A percentile compares a stretch with the other conserved stretches of the same genome.
These are phyloP conservation scores for Triticum urartu DNA, from an alignment of 176 grass and related monocot species.

Conservation along the genomic window DNA sequence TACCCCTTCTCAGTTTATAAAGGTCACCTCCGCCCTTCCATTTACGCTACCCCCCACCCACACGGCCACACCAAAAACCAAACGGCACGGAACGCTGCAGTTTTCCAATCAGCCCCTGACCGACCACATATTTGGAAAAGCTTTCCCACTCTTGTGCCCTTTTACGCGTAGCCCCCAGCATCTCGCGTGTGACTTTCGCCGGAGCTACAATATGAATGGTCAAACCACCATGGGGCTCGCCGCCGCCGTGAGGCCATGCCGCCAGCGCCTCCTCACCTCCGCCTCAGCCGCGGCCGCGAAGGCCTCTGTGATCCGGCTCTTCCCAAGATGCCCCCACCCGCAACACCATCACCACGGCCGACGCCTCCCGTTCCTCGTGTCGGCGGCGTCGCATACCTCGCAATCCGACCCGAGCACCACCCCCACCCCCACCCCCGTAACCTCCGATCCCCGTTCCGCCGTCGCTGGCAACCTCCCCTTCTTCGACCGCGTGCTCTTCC, in stretches of 20 bases:
- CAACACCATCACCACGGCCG: constrained; percentile 27
- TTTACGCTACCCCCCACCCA: not conserved
- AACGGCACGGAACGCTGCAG: not conserved
- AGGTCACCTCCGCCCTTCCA: not conserved
- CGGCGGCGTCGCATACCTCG: constrained; percentile 32
- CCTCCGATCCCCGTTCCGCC: constrained; percentile 31
- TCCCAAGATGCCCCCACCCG: constrained; percentile 41
- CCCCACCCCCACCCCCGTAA: constrained; percentile 9
- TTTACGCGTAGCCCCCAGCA: not conserved
- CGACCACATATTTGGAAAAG: not conserved
- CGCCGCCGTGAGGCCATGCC: constrained; percentile 60
- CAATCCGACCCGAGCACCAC: constrained; percentile 16
- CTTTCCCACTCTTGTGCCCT: not conserved
- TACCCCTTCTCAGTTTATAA: constrained; percentile 29
- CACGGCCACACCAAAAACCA: not conserved
- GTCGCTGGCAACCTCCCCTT: constrained; percentile 44
- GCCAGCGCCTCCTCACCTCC: constrained; percentile 48
- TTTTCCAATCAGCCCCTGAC: constrained; percentile 11
- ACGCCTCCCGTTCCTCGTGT: constrained; percentile 22
- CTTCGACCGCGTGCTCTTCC: constrained; percentile 51
- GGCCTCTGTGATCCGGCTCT: constrained; percentile 33
- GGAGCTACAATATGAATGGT: constrained; percentile 52
- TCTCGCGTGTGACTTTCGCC: constrained; percentile 32
- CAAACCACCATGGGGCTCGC: constrained; percentile 64
- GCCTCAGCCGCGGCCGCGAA: constrained; percentile 10